Evolutionary conservation across 768 basidiomycete genomes (phyloP), one percentile per base, ranked within the genome.

Genomic region (Hydnomerulius pinastri): DNA sequence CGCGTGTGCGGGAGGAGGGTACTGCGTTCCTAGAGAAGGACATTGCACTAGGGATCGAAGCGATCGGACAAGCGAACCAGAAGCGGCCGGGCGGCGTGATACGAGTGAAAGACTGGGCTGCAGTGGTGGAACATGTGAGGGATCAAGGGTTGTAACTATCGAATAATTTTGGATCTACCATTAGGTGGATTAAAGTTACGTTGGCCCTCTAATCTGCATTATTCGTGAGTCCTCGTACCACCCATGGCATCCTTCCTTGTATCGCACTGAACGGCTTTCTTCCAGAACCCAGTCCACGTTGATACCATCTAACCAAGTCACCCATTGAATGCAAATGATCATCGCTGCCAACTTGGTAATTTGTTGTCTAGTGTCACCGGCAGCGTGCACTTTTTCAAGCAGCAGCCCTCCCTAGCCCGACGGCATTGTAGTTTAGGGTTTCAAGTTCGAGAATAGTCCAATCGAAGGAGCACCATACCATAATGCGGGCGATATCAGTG

Each of bases 101-200:
- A 55, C 71, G 87, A 46, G 83, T 80, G n/a, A 76, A 71, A 54
- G 73, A 82, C 62, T 91, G 89, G 89, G 62, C 65, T 12, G 82
- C 78, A 56, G 84, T 81, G 33, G 68, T 85, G 36, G 55, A 56
- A 25, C 77, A 77, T 74, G 71, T 83, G 1, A 68, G 73, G 53
- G 48, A 62, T 15, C 38, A 32, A 45, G 24, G 25, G 24, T 12
- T 12, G n/a, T 41, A 17, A 24, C 40, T 24, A n/a, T 28, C 25
- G 21, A 28, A n/a, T 17, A 10, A n/a, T n/a, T 35, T 17, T 35
- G n/a, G 33, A 35, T 3, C n/a, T 17, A n/a, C 33, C 18, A 17
- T 17, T 35, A 17, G 33, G 18, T 17, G n/a, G 33, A 18, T 17
- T 35, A 35, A 35, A 17, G 33, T 6, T 18, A 17, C 33, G 18